phyloP scores from a whole-genome alignment of 345 rosid species.

The Syzygium oleosum region DNA sequence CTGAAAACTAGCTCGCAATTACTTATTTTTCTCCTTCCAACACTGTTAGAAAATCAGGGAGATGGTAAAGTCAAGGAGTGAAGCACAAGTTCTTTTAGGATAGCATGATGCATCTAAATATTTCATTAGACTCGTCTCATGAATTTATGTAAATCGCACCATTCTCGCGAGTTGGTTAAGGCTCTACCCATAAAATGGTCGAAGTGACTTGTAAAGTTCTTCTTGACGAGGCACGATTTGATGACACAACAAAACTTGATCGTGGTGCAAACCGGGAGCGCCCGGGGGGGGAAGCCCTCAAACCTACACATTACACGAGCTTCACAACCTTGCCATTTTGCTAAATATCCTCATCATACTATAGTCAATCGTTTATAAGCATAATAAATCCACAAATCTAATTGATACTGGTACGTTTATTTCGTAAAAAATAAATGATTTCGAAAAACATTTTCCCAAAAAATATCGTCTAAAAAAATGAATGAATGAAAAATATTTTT shows the following conservation, averaged over 20 bases:
- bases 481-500: neutral
- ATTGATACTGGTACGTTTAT: neutral
- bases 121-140: neutral
- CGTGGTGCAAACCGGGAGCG: neutral
- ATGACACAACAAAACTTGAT: neutral
- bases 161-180: rapidly evolving
- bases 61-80: neutral
- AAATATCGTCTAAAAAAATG: neutral
- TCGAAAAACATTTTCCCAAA: neutral
- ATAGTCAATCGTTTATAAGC: neutral
- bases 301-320: neutral
- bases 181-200: neutral
- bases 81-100: neutral
- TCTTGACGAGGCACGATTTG: neutral
- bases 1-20: neutral
- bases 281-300: neutral
- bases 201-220: neutral
- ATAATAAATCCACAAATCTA: neutral
- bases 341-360: neutral
- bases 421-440: neutral
- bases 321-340: neutral
- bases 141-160: neutral
- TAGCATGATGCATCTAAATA: neutral
- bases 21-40: neutral
- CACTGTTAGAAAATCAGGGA: neutral